Evolutionary conservation across 2,329 filamentous ascomycete species (phyloP).

Genomic region (Phialocephala sp.): DNA sequence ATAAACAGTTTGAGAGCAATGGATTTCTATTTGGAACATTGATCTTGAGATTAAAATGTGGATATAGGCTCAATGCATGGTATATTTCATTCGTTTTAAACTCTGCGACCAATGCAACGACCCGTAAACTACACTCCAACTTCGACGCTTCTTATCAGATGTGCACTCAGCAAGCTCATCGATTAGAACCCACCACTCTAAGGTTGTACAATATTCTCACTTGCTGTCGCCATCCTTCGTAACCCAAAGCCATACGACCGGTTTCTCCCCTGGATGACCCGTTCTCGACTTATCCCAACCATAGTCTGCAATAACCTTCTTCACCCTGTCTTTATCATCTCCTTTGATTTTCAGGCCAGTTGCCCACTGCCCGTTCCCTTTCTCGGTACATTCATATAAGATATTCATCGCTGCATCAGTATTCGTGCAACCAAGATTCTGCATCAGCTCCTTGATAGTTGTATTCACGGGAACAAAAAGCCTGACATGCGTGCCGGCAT

Average conservation of each 20-base stretch:
- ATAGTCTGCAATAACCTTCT: constrained; percentile 57
- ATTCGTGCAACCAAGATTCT: constrained; percentile 63
- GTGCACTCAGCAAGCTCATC: background rate
- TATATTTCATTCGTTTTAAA: background rate
- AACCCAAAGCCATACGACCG: constrained; percentile 65
- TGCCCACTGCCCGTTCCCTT: constrained; percentile 64
- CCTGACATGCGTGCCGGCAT: constrained; percentile 54
- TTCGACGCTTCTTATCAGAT: background rate
- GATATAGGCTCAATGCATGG: no score
- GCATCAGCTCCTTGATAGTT: constrained; percentile 61
- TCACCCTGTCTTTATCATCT: constrained; percentile 54
- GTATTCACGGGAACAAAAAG: constrained; percentile 57
- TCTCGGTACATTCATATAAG: constrained; percentile 61
- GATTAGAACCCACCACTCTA: background rate
- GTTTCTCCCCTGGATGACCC: constrained; percentile 54
- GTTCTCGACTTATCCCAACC: constrained; percentile 63
- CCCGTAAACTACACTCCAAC: background rate
- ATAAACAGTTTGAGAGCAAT: no score
- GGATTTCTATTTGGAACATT: no score
- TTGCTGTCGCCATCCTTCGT: constrained; percentile 49
- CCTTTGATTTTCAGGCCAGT: constrained; percentile 58
- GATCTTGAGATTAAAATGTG: no score
- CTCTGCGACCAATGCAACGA: background rate
- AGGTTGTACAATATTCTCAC: background rate
- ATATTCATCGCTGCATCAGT: constrained; percentile 56